Conservation (phyloP, 805 yeast genomes). For the Nakazawaea siamensis region DNA sequence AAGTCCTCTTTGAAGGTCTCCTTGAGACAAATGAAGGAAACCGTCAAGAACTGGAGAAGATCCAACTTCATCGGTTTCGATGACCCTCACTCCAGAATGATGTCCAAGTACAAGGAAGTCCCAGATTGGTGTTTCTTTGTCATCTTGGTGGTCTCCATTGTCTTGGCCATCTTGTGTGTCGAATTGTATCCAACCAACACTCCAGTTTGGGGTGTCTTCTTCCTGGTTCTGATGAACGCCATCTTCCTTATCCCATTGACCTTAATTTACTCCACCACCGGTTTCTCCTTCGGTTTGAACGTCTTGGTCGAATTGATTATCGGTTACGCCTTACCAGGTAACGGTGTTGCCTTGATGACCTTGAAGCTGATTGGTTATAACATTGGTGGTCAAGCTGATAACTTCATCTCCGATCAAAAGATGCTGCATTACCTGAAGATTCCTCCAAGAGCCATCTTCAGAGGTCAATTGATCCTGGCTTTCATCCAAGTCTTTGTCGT, state of each 20-base stretch:
- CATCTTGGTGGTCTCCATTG: conserved; percentile 24
- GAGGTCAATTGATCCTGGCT: conserved; percentile 30
- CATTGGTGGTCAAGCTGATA: conserved; percentile 57
- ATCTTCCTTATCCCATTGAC: conserved; percentile 44
- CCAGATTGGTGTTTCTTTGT: conserved; percentile 40
- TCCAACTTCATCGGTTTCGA: conserved; percentile 20
- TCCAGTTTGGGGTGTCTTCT: conserved; percentile 54
- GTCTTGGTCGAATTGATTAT: conserved; percentile 48
- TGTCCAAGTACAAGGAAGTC: conserved; percentile 49
- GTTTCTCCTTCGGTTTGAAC: conserved; percentile 37
- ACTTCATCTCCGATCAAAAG: conserved; percentile 47
- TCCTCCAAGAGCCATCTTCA: conserved; percentile 51
- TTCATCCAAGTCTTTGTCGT: conserved; percentile 21
- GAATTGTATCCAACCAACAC: conserved; percentile 39
- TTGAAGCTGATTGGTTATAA: conserved; percentile 48
- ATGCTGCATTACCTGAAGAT: conserved; percentile 50
- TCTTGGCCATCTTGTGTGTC: conserved; percentile 27
- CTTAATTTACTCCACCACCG: conserved; percentile 40
- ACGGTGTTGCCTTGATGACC: conserved; percentile 44
- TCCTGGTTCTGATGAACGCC: conserved; percentile 40
- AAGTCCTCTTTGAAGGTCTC: conserved; percentile 32
- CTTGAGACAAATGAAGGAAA: conserved; percentile 25
- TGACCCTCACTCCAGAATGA: conserved; percentile 53
- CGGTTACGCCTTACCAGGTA: conserved; percentile 49
- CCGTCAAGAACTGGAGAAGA: conserved; percentile 16